These are phyloP conservation scores for Gossypium bickii DNA, from an alignment of 345 rosid genomes.

Conservation along the genomic window DNA sequence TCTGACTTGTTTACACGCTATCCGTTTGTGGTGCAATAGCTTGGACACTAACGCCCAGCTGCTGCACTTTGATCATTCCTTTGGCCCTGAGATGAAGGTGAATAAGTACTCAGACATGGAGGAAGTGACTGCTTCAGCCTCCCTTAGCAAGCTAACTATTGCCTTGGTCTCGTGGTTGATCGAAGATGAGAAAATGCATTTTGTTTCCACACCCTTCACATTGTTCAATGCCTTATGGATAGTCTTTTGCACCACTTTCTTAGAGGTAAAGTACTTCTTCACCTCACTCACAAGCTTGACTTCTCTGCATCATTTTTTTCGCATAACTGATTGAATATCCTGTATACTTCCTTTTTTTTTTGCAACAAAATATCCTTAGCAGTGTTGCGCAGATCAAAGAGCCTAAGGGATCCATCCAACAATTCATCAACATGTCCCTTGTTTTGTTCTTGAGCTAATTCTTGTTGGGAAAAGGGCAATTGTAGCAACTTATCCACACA, in stretches of 20 bases:
- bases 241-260: constrained; percentile 21
- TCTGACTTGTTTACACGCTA: background rate
- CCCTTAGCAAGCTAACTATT: constrained; percentile 13
- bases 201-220: constrained; percentile 8
- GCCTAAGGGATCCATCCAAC: constrained; percentile 31
- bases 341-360: constrained; percentile 24
- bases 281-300: constrained; percentile 11
- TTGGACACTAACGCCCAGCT: constrained; percentile 16
- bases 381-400: constrained; percentile 28
- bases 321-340: constrained; percentile 28
- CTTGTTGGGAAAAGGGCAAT: constrained; percentile 19
- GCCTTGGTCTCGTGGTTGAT: background rate
- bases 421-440: constrained; percentile 21
- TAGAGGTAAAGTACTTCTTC: constrained; percentile 8
- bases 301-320: constrained; percentile 5
- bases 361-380: constrained; percentile 33
- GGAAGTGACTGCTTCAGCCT: constrained; percentile 19
- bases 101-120: constrained; percentile 20
- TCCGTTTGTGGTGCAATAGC: constrained; percentile 6
- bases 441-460: background rate
- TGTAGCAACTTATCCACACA: constrained; percentile 26
- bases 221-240: constrained; percentile 15
- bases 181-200: background rate
- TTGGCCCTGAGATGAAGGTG: background rate
- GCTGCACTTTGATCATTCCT: background rate